Base-by-base conservation (phyloP, 108 stramenopile species). In the Stephanodiscus minutulus region DNA sequence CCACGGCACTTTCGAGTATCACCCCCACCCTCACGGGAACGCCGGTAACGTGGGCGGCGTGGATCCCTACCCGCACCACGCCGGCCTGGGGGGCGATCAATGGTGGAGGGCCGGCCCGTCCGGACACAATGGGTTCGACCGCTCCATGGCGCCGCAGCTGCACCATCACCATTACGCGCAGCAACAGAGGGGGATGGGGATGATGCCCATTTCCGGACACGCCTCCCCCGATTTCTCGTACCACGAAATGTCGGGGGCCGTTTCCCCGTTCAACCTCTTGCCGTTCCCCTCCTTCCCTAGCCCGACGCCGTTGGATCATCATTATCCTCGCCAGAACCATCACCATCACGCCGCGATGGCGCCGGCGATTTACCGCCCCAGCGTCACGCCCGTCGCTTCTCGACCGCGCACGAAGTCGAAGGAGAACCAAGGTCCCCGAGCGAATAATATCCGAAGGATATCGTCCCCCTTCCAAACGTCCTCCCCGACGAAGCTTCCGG, bases 241-340 rank as follows among this genome's bases (percentile, higher is more conserved):
- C 24, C 74, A 68, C 36, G 57, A 60, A 37, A 66, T 81, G 25
- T 39, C 39, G 8, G 62, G 74, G 1, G 41, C 29, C n/a, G 43
- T 64, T 15, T 75, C 75, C 37, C 74, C 79, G 44, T 70, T 64
- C 52, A 70, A 53, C 61, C 50, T 62, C 17, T 61, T 70, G 33
- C 47, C 28, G 11, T 39, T 36, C 27, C 47, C 71, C 12, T 59
- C 20, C 43, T 22, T 48, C 8, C 58, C 68, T 12, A 17, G 52
- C 39, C 75, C 70, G 21, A 44, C 75, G 22, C 62, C 17, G 24
- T 24, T 20, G 7, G 47, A 27, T 20, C 60, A 48, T 25, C 60
- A 48, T 25, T 71, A 73, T 36, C 52, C 44, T 24, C 58, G 47
- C 36, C 64, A 29, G 3, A 44, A 55, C 33, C 54, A 55, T 39